These are phyloP conservation scores for Solanum chmielewskii DNA, from an alignment of 257 asterid species.

Conservation along the genomic window DNA sequence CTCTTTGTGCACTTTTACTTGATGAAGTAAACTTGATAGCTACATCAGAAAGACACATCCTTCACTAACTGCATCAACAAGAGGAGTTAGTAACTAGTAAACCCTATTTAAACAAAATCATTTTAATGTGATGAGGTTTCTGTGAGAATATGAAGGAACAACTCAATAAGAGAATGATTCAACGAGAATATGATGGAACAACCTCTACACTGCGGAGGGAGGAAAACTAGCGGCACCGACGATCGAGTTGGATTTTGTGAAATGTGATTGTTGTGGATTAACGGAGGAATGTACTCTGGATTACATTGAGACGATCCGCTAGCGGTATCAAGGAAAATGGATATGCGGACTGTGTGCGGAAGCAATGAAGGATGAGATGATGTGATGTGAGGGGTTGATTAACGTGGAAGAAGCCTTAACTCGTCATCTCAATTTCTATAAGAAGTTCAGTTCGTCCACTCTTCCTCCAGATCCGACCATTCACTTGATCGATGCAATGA, in stretches of 20 bases:
- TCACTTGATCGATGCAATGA: constrained; percentile 50
- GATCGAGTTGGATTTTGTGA: constrained; percentile 29
- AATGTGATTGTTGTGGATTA: constrained; percentile 50
- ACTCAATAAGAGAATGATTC: no score
- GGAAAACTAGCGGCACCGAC: not conserved
- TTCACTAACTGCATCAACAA: no score
- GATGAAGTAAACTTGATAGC: no score
- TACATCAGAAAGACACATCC: no score
- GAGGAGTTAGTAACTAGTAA: no score
- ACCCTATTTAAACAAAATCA: no score
- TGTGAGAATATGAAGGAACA: no score
- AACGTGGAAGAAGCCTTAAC: constrained; percentile 59
- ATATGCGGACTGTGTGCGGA: constrained; percentile 52
- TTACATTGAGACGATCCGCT: constrained; percentile 33
- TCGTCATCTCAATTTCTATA: constrained; percentile 57
- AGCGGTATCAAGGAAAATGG: constrained; percentile 48
- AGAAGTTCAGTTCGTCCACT: constrained; percentile 36
- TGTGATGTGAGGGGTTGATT: constrained; percentile 42
- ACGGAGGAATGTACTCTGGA: constrained; percentile 53
- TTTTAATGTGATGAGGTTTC: no score
- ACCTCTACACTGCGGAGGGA: not conserved
- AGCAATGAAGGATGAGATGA: constrained; percentile 51
- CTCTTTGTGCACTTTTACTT: no score
- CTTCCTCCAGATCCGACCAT: constrained; percentile 44
- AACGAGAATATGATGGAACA: no score